Base-by-base conservation (phyloP, 768 basidiomycete genomes). In the Suillus tomentosus region DNA sequence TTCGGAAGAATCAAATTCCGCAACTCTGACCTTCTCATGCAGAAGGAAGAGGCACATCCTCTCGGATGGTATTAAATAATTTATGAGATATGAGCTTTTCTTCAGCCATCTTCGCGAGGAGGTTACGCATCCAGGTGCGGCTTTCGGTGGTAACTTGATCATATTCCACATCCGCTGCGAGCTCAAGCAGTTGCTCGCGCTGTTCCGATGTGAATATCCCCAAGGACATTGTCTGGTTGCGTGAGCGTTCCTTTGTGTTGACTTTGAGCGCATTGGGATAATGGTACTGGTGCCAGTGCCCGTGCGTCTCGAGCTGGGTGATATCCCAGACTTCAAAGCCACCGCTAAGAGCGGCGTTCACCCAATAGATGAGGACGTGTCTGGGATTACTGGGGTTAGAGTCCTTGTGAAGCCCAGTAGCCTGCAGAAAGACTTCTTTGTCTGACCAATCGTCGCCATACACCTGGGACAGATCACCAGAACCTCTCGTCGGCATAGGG, bases 211-310 rank as follows among this genome's bases (percentile, higher is more conserved):
- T 70, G 19, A 72, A 68, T 61, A 31, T 45, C 0, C 70, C 72
- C 5, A 73, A 65, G 37, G 64, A 60, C 6, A 68, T 59, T 19
- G 68, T 70, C 43, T 53, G 27, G 17, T 67, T 60, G 5, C 62
- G 13, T 36, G 62, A 58, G 3, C 68, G 51, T 17, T 62, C 70
- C 54, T 24, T 36, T 37, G 34, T 65, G 6, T 73, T 68, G 48
- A 73, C 67, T 34, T 72, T 72, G 63, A 74, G 67, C 48, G 74
- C 19, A 40, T 73, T 72, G 8, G 74, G 73, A 14, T 73, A 75
- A 40, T 72, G 64, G 61, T 75, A 73, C 24, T 61, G 66, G 62
- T 64, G 47, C 24, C 59, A 17, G 31, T 55, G 34, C 51, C 65
- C 67, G 5, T 55, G 69, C 5, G 53, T 51, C 31, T 66, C 63